Evolutionary conservation across 2,329 filamentous ascomycete species (phyloP).

Genomic region (Emmonsia crescens): DNA sequence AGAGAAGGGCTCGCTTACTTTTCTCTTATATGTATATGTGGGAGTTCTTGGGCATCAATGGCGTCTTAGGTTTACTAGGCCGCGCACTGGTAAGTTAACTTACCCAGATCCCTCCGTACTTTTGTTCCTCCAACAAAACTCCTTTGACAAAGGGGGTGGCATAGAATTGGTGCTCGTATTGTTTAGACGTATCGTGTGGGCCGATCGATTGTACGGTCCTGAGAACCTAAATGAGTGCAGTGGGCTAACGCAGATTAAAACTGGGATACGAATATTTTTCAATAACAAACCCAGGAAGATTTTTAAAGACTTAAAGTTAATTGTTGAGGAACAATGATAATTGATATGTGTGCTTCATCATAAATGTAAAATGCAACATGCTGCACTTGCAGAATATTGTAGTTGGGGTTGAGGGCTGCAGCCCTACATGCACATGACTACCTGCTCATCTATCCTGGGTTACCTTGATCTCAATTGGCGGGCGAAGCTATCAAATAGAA

Average conservation of each 20-base stretch:
- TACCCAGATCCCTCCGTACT: background rate
- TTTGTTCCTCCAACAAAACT: background rate
- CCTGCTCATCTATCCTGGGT: background rate
- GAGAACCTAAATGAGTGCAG: background rate
- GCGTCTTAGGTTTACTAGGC: background rate
- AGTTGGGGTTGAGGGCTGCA: background rate
- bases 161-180: background rate
- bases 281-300: background rate
- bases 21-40: background rate
- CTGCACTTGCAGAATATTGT: background rate
- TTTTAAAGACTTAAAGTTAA: background rate
- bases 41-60: background rate
- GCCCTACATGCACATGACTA: background rate
- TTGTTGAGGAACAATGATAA: background rate
- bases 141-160: background rate
- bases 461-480: background rate
- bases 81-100: background rate
- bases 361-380: background rate
- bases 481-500: background rate
- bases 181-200: background rate
- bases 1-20: too few species aligned
- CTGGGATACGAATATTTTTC: background rate
- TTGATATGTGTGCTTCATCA: background rate
- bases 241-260: background rate
- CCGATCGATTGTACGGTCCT: background rate